phyloP scores from a whole-genome alignment of 2,329 filamentous ascomycete genomes.

The Cephalotrichum gorgonifer region DNA sequence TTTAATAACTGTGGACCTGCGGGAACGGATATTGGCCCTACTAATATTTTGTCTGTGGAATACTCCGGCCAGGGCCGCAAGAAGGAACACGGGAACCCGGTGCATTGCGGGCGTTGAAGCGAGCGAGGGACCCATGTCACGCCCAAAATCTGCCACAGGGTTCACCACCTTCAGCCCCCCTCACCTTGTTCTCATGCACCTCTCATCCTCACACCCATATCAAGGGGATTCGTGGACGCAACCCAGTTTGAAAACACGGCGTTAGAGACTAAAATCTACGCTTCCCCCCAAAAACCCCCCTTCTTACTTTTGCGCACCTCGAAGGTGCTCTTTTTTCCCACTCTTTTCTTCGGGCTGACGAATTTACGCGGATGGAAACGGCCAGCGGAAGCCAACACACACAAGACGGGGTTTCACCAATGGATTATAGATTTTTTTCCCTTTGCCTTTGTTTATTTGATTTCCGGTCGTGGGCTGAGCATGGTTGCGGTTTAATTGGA shows the following conservation, averaged over 20 bases:
- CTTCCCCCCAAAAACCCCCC: background rate
- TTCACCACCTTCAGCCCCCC: no score
- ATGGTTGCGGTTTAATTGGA: background rate
- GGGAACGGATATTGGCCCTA: no score
- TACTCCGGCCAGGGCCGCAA: no score
- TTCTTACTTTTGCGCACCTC: background rate
- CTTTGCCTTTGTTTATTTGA: background rate
- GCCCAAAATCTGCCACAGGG: no score
- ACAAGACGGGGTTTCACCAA: background rate
- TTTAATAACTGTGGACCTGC: no score
- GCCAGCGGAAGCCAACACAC: no score
- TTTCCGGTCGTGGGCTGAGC: background rate
- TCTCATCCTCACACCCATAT: background rate
- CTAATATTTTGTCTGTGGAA: no score
- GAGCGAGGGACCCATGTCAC: no score
- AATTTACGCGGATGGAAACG: conserved; percentile 1
- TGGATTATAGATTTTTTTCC: background rate
- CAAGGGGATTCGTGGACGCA: background rate
- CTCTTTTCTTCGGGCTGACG: background rate
- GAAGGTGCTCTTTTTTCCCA: background rate
- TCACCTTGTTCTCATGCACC: background rate
- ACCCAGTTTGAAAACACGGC: background rate
- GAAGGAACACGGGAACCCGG: no score
- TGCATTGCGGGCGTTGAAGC: no score
- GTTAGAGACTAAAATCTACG: background rate